Evolutionary conservation across 176 grass and related monocot species (phyloP).

Genomic region (Tillandsia leiboldiana): DNA sequence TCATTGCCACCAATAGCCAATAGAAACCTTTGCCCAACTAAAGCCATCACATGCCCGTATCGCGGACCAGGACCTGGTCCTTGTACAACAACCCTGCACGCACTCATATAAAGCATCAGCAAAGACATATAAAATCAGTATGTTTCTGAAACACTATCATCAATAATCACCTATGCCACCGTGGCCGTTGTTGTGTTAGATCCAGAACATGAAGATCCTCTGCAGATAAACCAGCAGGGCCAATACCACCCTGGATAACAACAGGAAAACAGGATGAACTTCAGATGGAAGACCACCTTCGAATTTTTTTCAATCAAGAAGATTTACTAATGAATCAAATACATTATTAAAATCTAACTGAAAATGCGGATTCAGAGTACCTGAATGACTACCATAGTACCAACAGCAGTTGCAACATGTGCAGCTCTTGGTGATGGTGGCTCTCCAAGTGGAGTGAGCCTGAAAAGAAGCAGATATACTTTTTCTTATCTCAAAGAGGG

Average conservation of each 20-base stretch:
- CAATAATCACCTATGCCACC: constrained; percentile 89
- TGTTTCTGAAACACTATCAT: constrained; percentile 1
- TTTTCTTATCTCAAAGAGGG: background rate
- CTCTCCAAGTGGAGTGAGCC: constrained; percentile 89
- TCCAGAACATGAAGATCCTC: constrained; percentile 99
- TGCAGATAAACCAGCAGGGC: constrained; percentile 96
- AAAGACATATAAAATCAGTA: constrained; percentile 18
- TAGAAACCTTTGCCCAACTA: constrained; percentile 97
- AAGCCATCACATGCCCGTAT: constrained; percentile 99
- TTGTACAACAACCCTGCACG: constrained; percentile 93
- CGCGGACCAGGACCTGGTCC: constrained; percentile 96
- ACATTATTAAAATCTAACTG: background rate
- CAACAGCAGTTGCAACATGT: constrained; percentile 97
- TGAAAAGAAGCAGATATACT: constrained; percentile 16
- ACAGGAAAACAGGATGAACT: background rate
- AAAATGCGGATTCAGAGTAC: constrained; percentile 25
- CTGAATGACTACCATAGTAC: constrained; percentile 99
- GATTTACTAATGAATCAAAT: constrained; percentile 2
- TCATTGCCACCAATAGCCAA: constrained; percentile 99
- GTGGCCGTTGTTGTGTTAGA: constrained; percentile 87
- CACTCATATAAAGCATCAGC: constrained; percentile 27
- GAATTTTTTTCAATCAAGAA: constrained; percentile 8
- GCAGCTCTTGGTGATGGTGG: constrained; percentile 96
- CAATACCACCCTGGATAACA: constrained; percentile 84
- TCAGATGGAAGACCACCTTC: background rate